These are phyloP conservation scores for Prototheca wickerhamii DNA, from an alignment of 163 green algal genomes.

Conservation along the genomic window DNA sequence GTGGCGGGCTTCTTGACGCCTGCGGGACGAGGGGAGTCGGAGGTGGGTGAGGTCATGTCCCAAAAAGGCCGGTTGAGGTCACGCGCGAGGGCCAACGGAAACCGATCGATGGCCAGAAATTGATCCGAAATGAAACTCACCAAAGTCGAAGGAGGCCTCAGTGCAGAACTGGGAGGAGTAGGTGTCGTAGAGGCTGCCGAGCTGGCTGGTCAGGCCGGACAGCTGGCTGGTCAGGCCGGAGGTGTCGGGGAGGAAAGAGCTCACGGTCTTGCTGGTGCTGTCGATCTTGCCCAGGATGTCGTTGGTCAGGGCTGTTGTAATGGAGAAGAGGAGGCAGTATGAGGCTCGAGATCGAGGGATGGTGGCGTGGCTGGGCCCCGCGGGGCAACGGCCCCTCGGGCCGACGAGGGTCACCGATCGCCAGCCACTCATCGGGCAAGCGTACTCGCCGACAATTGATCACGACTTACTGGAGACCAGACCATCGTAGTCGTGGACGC, in stretches of 20 bases:
- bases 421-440: too few species aligned
- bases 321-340: background rate
- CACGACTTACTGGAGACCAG: constrained; percentile 1
- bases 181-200: background rate
- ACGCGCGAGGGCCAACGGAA: too few species aligned
- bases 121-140: background rate
- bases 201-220: background rate
- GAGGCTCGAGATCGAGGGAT: background rate
- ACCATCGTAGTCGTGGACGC: background rate
- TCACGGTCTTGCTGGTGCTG: background rate
- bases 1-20: constrained; percentile 8
- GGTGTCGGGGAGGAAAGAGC: background rate
- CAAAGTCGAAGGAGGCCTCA: background rate
- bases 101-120: background rate
- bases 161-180: constrained; percentile 4
- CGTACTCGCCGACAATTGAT: too few species aligned
- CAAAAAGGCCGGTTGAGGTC: background rate
- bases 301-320: background rate
- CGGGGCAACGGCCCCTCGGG: too few species aligned
- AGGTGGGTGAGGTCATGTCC: background rate
- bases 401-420: too few species aligned
- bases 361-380: too few species aligned
- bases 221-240: background rate
- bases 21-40: background rate
- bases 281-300: background rate